Base-by-base conservation (phyloP, 768 basidiomycete species). In the Hericium coralloides region DNA sequence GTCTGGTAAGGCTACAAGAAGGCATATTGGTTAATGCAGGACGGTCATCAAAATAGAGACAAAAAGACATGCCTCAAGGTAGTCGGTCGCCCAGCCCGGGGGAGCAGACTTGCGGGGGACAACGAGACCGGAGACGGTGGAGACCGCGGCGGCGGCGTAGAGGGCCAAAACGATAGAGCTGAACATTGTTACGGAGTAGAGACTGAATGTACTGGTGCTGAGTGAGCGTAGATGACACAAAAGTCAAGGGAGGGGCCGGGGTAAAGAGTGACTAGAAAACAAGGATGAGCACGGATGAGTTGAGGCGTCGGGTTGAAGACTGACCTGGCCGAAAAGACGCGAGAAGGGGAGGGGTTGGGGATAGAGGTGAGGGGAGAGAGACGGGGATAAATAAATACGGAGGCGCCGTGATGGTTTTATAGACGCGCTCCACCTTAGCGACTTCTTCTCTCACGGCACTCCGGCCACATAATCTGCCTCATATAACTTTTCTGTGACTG, bases 131-230 rank as follows among this genome's bases (percentile, higher is more conserved):
- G 65, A 65, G 37, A 67, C 67, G 50, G 66, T 59, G 55, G 68
- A 61, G 52, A 78, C 65, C 58, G 74, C 74, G 61, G 79, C 67
- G 62, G 78, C 68, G 59, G 76, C 67, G 62, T 80, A 60, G 60
- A 74, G 72, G 75, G 79, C 76, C 64, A 75, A 56, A 52, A 62
- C 60, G 57, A 70, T 17, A 58, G 69, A 43, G 60, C 55, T 63
- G 65, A 73, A 67, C 67, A 73, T 72, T 58, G 52, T 45, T 10
- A 26, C 17, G n/a, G n/a, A 52, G 37, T 17, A 54, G 1, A 55
- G 57, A 36, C 52, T 55, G 39, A 51, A 41, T 53, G 58, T 53
- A 25, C 52, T 49, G 61, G 18, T 50, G 49, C 63, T 61, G 65
- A 61, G 64, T 62, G 57, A 59, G 59, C 31, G 59, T 62, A 55